Conservation (phyloP, 2,329 filamentous ascomycete genomes). For the Verticillium longisporum region DNA sequence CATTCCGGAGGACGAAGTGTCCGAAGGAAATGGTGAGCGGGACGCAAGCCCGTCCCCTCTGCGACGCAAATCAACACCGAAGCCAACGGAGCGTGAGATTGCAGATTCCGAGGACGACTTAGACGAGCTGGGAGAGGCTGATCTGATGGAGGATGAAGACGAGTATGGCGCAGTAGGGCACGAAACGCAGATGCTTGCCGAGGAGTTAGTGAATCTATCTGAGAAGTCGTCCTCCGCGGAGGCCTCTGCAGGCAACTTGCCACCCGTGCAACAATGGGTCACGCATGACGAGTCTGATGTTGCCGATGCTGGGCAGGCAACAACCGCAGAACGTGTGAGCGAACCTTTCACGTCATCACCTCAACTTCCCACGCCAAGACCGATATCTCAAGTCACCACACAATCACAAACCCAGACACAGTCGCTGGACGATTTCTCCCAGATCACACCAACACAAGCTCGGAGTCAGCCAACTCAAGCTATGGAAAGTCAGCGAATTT, state of each 20-base stretch:
- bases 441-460: slow-evolving; percentile 10
- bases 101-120: slow-evolving; percentile 43
- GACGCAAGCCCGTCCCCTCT: slow-evolving; percentile 5
- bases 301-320: background rate
- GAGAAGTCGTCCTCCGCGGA: slow-evolving; percentile 4
- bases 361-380: background rate
- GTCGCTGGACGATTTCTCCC: background rate
- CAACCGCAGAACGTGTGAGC: background rate
- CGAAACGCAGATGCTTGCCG: slow-evolving; percentile 10
- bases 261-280: background rate
- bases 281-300: background rate
- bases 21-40: background rate
- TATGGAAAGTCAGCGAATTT: slow-evolving; percentile 44
- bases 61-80: slow-evolving; percentile 4
- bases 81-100: slow-evolving; percentile 27
- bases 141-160: background rate
- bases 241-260: background rate
- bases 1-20: background rate
- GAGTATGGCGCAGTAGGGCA: slow-evolving; percentile 8
- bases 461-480: slow-evolving; percentile 27
- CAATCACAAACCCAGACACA: background rate
- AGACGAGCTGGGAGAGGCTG: slow-evolving; percentile 1
- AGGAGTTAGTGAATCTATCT: slow-evolving; percentile 8
- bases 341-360: background rate
- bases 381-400: background rate